These are phyloP conservation scores for Citrus australasica DNA, from an alignment of 345 rosid species.

Conservation along the genomic window DNA sequence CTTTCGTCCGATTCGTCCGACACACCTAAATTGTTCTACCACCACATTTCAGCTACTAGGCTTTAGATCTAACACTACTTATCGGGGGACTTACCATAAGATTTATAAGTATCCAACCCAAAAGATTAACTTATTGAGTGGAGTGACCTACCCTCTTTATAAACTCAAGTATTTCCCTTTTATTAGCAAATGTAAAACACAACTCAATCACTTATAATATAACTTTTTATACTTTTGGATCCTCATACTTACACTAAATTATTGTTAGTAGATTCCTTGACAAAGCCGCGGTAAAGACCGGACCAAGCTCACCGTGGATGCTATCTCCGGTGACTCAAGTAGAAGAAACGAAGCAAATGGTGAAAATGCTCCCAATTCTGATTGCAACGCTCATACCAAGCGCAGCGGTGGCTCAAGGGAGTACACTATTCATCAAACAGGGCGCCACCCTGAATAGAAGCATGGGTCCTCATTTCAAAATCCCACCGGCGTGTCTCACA, in stretches of 20 bases:
- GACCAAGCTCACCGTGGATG: conserved; percentile 42
- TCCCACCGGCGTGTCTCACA: conserved; percentile 70
- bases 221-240: background rate
- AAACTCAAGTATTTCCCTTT: fast-evolving
- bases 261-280: conserved; percentile 47
- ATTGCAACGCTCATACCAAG: conserved; percentile 48
- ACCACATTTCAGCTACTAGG: too few relatives aligned
- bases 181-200: too few relatives aligned
- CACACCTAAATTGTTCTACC: too few relatives aligned
- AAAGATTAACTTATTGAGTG: too few relatives aligned
- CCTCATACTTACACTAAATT: background rate
- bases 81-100: too few relatives aligned
- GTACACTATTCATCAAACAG: conserved; percentile 71
- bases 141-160: too few relatives aligned
- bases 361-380: conserved; percentile 56
- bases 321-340: conserved; percentile 61
- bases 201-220: too few relatives aligned
- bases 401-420: conserved; percentile 39
- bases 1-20: too few relatives aligned
- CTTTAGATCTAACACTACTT: too few relatives aligned
- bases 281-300: conserved; percentile 47
- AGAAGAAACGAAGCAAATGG: conserved; percentile 69
- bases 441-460: conserved; percentile 51
- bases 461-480: conserved; percentile 53
- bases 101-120: too few relatives aligned